Percentiles rank a stretch among this genome's conserved stretches.
Evolutionary conservation across 2,329 filamentous ascomycete genomes (phyloP).

Genomic region (Ophiostoma pallidulum): DNA sequence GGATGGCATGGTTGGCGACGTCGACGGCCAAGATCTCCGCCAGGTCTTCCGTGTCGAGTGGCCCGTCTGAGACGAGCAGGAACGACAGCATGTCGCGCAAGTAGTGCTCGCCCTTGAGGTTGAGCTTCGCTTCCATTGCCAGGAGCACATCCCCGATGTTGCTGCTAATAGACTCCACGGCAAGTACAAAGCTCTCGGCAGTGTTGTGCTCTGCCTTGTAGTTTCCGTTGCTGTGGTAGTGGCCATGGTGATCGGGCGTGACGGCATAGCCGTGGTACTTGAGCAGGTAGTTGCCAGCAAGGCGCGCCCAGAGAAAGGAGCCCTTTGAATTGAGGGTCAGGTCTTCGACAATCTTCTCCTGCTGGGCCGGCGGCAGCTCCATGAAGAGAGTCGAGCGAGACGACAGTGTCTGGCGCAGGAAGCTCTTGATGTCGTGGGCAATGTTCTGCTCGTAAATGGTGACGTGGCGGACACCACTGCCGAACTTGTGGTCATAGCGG

Average conservation of each 20-base stretch:
- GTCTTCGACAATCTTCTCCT: constrained; percentile 22
- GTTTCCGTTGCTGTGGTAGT: constrained; percentile 9
- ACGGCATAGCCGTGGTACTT: constrained; percentile 14
- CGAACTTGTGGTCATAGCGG: constrained; percentile 24
- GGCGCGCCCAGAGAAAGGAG: constrained; percentile 30
- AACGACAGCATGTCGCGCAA: constrained; percentile 25
- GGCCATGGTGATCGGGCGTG: constrained; percentile 1
- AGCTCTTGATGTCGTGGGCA: constrained; percentile 26
- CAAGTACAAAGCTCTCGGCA: constrained; percentile 16
- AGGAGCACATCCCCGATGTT: constrained; percentile 21
- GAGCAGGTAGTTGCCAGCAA: constrained; percentile 23
- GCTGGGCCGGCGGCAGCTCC: constrained; percentile 15
- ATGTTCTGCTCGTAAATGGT: constrained; percentile 25
- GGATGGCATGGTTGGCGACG: constrained; percentile 15
- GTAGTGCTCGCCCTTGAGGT: constrained; percentile 20
- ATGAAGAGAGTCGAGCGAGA: constrained; percentile 17
- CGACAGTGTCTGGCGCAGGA: constrained; percentile 21
- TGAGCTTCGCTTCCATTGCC: constrained; percentile 20
- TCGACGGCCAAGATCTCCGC: constrained; percentile 26
- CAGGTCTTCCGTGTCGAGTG: constrained; percentile 26
- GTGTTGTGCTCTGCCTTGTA: constrained; percentile 14
- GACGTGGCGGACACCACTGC: constrained; percentile 23
- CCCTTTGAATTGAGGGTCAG: constrained; percentile 26
- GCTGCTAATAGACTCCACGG: constrained; percentile 18
- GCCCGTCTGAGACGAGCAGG: constrained; percentile 26